These are phyloP conservation scores for Peniophora sp. DNA, from an alignment of 1,284 basidiomycete genomes.

Conservation along the genomic window DNA sequence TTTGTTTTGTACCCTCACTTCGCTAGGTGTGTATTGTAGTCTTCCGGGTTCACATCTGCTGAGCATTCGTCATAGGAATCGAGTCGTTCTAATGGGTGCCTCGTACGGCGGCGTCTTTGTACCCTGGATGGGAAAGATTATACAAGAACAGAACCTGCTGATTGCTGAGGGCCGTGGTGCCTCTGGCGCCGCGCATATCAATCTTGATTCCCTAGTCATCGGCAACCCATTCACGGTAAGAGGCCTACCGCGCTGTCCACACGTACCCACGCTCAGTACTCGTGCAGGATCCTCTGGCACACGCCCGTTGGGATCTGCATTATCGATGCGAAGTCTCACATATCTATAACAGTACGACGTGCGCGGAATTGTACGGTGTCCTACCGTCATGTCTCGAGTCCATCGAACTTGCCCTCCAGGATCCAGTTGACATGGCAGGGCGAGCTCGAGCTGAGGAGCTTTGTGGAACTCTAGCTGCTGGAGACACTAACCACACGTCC, in stretches of 20 bases:
- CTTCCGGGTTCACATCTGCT: neutral
- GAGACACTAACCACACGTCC: neutral
- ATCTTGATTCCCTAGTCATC: constrained; percentile 24
- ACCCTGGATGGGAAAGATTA: constrained; percentile 25
- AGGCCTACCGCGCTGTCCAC: neutral
- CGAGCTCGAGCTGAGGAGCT: neutral
- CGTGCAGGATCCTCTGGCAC: constrained; percentile 9
- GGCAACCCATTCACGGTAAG: constrained; percentile 24
- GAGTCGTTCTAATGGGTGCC: constrained; percentile 21
- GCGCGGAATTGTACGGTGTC: constrained; percentile 13
- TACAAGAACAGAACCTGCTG: constrained; percentile 22
- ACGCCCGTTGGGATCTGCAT: constrained; percentile 22
- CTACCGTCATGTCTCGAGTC: constrained; percentile 21
- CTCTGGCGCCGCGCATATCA: constrained; percentile 16
- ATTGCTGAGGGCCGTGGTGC: constrained; percentile 11
- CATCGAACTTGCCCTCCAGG: constrained; percentile 17
- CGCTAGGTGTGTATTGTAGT: constrained; percentile 11
- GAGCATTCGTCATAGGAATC: constrained; percentile 14
- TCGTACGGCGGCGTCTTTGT: constrained; percentile 28
- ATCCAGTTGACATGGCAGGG: neutral
- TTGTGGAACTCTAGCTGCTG: constrained; percentile 4
- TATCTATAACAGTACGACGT: constrained; percentile 21
- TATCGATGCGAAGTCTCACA: constrained; percentile 17
- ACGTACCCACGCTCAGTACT: neutral
- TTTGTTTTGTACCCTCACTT: constrained; percentile 21